phyloP scores from a whole-genome alignment of 2,329 filamentous ascomycete species.

The Knufia petricola region DNA sequence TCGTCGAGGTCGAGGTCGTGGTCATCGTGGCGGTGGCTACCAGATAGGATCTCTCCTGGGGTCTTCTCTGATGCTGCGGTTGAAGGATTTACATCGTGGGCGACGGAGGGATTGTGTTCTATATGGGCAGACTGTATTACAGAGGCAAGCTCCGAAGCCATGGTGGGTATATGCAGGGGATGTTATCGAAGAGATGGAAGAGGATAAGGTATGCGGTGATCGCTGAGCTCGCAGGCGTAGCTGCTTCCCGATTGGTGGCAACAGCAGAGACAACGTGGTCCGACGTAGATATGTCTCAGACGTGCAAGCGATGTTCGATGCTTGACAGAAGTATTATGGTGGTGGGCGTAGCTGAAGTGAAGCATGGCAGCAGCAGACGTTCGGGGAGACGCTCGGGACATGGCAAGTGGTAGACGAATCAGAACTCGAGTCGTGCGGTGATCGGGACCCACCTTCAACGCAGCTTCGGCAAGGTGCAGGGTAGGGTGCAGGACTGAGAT shows the following conservation, averaged over 20 bases:
- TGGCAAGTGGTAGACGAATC: neutral
- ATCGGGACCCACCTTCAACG: neutral
- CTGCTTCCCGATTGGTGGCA: too few species aligned
- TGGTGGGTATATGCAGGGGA: slow-evolving; percentile 25
- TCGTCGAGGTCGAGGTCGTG: slow-evolving; percentile 20
- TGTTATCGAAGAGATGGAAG: too few species aligned
- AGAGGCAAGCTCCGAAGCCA: slow-evolving; percentile 61
- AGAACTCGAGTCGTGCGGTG: neutral
- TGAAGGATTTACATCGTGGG: slow-evolving; percentile 70
- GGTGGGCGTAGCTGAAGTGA: neutral
- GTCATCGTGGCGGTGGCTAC: slow-evolving; percentile 1
- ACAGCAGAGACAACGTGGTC: too few species aligned
- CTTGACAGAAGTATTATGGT: too few species aligned
- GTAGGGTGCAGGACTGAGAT: neutral
- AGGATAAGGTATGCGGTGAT: too few species aligned
- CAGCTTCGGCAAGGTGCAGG: neutral
- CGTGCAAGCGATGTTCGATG: too few species aligned
- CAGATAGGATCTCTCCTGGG: slow-evolving; percentile 40
- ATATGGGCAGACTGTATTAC: slow-evolving; percentile 74
- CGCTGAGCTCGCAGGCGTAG: too few species aligned
- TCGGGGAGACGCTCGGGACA: too few species aligned
- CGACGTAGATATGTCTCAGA: too few species aligned
- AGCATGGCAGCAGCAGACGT: neutral
- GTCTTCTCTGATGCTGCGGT: slow-evolving; percentile 60
- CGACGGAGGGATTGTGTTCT: slow-evolving; percentile 59